Evolutionary conservation across 1,139 yeast genomes (phyloP).

Genomic region (Suhomyces bolitotheri): DNA sequence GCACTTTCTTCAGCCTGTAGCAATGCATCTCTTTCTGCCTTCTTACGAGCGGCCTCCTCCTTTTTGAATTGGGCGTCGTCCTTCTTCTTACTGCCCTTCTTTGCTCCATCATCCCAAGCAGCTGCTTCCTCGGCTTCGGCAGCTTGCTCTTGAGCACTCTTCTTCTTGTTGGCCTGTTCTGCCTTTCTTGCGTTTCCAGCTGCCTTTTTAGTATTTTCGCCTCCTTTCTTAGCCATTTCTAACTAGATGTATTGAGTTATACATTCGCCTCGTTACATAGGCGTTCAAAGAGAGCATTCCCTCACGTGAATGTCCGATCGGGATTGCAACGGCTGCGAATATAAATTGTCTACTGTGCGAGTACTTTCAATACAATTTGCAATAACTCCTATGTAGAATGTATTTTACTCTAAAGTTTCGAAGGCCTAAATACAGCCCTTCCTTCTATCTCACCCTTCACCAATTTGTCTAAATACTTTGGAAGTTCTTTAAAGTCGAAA

Average conservation of each 20-base stretch:
- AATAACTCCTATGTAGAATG: no score
- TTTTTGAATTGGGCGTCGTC: conserved; percentile 61
- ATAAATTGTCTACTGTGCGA: no score
- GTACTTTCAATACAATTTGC: no score
- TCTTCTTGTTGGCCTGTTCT: conserved; percentile 62
- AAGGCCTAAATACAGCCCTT: conserved; percentile 45
- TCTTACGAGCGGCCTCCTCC: conserved; percentile 64
- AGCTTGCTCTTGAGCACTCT: conserved; percentile 50
- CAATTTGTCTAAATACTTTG: conserved; percentile 37
- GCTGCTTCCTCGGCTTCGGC: conserved; percentile 58
- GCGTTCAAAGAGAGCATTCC: no score
- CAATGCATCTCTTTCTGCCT: conserved; percentile 61
- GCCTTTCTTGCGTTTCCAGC: conserved; percentile 75
- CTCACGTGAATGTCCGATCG: conserved; percentile 6
- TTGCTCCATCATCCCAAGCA: conserved; percentile 73
- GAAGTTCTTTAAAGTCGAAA: conserved; percentile 38
- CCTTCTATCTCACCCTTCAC: conserved; percentile 44
- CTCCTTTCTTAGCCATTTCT: conserved; percentile 62
- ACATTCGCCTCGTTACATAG: no score
- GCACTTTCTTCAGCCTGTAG: conserved; percentile 65
- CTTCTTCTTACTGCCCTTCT: conserved; percentile 69
- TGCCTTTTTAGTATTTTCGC: conserved; percentile 63
- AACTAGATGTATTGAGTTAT: no score
- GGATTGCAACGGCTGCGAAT: conserved; percentile 5
- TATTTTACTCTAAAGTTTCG: conserved; percentile 17